Evolutionary conservation across 495 filamentous ascomycete species (phyloP).

Genomic region (Oidiodendron maius): DNA sequence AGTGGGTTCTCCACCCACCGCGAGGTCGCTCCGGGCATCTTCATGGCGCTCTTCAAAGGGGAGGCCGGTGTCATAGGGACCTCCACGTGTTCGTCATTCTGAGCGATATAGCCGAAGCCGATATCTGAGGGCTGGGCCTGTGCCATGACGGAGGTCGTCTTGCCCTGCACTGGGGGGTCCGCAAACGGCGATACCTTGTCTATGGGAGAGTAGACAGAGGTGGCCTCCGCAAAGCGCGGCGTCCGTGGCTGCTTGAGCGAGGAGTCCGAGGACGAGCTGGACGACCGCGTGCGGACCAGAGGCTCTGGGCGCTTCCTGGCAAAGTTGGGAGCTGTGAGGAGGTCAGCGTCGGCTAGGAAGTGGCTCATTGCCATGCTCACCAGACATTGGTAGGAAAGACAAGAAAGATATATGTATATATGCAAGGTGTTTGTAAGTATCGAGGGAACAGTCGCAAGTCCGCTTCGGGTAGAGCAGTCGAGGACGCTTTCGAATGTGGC

Average conservation of each 20-base stretch:
- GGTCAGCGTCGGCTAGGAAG: slow-evolving; percentile 18
- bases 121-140: slow-evolving; percentile 73
- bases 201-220: slow-evolving; percentile 79
- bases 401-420: not conserved
- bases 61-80: slow-evolving; percentile 61
- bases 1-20: slow-evolving; percentile 59
- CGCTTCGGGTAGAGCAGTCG: not conserved
- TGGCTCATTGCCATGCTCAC: slow-evolving; percentile 15
- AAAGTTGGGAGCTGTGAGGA: slow-evolving; percentile 22
- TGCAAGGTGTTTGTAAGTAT: too few species aligned
- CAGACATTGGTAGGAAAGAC: slow-evolving; percentile 17
- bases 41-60: slow-evolving; percentile 81
- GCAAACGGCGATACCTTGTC: slow-evolving; percentile 64
- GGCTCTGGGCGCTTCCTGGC: slow-evolving; percentile 45
- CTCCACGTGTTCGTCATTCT: slow-evolving; percentile 45
- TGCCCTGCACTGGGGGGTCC: slow-evolving; percentile 40
- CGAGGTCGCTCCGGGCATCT: slow-evolving; percentile 70
- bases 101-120: slow-evolving; percentile 83
- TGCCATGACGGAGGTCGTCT: slow-evolving; percentile 43
- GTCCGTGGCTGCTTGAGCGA: slow-evolving; percentile 65
- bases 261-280: slow-evolving; percentile 44
- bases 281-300: slow-evolving; percentile 39
- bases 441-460: not conserved
- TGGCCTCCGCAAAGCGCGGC: slow-evolving; percentile 86
- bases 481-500: too few species aligned